phyloP scores from a whole-genome alignment of 2,329 filamentous ascomycete genomes.

The Xylariaceae sp. region DNA sequence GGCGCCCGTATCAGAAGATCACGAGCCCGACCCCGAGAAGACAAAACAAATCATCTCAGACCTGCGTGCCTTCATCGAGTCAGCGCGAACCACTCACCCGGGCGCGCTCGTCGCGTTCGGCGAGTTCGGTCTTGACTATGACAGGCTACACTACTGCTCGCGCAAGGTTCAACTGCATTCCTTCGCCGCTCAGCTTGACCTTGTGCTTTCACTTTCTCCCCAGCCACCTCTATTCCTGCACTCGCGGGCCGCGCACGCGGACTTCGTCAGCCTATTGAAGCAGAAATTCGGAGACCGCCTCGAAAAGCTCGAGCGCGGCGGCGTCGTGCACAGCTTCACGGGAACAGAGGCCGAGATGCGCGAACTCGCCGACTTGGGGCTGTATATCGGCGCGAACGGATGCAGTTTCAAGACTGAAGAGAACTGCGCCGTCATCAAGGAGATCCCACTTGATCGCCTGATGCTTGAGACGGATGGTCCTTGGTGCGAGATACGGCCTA shows the following conservation, averaged over 20 bases:
- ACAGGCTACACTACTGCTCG: constrained; percentile 76
- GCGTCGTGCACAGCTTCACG: constrained; percentile 92
- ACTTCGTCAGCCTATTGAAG: constrained; percentile 71
- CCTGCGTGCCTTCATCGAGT: constrained; percentile 59
- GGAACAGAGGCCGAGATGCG: constrained; percentile 80
- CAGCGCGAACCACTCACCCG: constrained; percentile 42
- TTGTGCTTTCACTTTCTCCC: constrained; percentile 63
- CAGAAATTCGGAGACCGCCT: constrained; percentile 52
- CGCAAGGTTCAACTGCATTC: constrained; percentile 76
- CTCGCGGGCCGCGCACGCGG: constrained; percentile 76
- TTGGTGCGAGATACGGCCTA: constrained; percentile 92
- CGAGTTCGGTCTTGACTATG: constrained; percentile 95
- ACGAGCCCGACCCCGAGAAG: constrained; percentile 39
- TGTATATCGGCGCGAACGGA: constrained; percentile 93
- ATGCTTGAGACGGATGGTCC: constrained; percentile 97
- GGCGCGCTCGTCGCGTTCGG: constrained; percentile 70
- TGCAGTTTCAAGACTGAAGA: constrained; percentile 93
- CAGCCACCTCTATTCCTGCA: constrained; percentile 88
- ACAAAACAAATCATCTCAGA: constrained; percentile 48
- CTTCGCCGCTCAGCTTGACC: constrained; percentile 74
- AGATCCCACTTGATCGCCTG: constrained; percentile 70
- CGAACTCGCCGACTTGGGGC: constrained; percentile 69
- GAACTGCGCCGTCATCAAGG: constrained; percentile 77
- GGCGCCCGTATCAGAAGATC: constrained; percentile 45
- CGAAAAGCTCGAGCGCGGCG: constrained; percentile 63